Evolutionary conservation across 1,139 yeast species (phyloP), one percentile per base, ranked within the genome.

Genomic region (Trichomonascaceae sp.): DNA sequence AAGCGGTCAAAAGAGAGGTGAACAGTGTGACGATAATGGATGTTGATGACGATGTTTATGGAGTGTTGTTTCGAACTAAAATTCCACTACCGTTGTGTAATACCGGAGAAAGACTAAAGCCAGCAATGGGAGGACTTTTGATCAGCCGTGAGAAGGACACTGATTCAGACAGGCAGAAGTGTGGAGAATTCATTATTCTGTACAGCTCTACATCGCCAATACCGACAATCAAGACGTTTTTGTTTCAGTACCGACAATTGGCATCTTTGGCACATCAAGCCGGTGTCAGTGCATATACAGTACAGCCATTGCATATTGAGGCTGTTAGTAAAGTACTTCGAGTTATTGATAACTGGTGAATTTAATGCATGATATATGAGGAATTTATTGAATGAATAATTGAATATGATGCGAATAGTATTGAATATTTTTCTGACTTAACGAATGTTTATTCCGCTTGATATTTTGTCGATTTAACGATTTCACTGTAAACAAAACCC

Each of bases 261-360:
- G 82, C 85, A 1, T 76, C 82, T 1, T 67, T 81, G 63, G 78
- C 75, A 22, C 69, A 74, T 1, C 65, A 75, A 60, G 69, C 74
- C 43, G 79, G 79, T 0, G 73, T 74, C 17, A 68, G 74, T 13
- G 68, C 67, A 24, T 67, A 69, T 1, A 70, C 77, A 0, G 71
- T 77, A 43, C 73, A 84, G 1, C 97, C 97, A n/a, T 87, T 95
- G 89, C 96, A 89, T 68, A 77, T 88, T 32, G 73, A 81, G 32
- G 88, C 96, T 0, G 96, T 88, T 6, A 78, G 80, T 36, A 87
- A 86, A 65, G 75, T 84, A 61, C 62, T 61, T 36, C 58, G 67
- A 38, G 58, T 63, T 15, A 55, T 68, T 45, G 58, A 57, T 19
- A 27, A 27, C 41, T 43, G 30, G 48, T 49, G 46, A 39, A 1